These are phyloP conservation scores for Nematocida ironsii DNA, from an alignment of 371 early-diverging fungal genomes.

Conservation along the genomic window DNA sequence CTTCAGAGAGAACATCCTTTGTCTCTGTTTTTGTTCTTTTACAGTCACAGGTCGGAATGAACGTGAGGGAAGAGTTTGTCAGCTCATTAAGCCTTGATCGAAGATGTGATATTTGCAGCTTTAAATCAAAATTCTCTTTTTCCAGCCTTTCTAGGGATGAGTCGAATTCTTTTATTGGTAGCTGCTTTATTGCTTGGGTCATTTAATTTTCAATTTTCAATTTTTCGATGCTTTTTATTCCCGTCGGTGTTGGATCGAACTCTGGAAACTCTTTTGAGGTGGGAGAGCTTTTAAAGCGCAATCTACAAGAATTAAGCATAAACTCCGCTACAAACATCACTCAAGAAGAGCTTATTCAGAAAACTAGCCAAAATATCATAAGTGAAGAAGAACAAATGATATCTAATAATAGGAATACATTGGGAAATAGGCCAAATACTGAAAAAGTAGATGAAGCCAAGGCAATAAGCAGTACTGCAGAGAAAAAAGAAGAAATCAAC, in stretches of 20 bases:
- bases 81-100: conserved; percentile 28
- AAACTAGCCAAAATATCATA: no score
- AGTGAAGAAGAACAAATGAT: no score
- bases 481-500: no score
- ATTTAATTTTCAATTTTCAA: conserved; percentile 28
- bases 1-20: conserved; percentile 34
- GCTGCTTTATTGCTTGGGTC: neutral
- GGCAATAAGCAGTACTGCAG: no score
- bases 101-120: conserved; percentile 52
- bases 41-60: conserved; percentile 50
- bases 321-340: neutral
- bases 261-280: conserved; percentile 60
- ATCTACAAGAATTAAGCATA: neutral
- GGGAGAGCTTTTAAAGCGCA: conserved; percentile 43
- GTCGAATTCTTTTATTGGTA: conserved; percentile 46
- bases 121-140: conserved; percentile 53
- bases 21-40: conserved; percentile 46
- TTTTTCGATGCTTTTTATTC: conserved; percentile 52
- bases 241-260: conserved; percentile 66
- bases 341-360: no score
- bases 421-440: no score
- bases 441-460: no score
- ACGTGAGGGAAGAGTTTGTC: conserved; percentile 46
- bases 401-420: no score
- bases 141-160: conserved; percentile 28